phyloP scores from a whole-genome alignment of 768 basidiomycete species.

The Trametes cingulata region DNA sequence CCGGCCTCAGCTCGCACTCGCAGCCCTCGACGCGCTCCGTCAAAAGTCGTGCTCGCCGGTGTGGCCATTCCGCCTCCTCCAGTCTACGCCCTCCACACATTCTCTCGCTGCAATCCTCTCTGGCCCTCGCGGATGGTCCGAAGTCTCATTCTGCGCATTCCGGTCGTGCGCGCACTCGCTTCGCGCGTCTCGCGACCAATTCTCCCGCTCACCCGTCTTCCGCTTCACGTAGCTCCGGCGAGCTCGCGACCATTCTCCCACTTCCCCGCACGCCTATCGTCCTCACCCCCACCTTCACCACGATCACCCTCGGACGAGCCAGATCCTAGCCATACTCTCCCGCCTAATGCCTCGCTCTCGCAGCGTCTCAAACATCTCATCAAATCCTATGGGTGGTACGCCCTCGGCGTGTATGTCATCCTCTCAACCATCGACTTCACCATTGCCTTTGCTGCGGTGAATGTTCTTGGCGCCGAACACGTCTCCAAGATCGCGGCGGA shows the following conservation, averaged over 20 bases:
- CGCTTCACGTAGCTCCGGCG: slow-evolving; percentile 31
- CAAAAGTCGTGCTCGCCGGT: neutral
- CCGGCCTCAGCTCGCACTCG: too few species aligned
- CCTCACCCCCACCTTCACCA: slow-evolving; percentile 38
- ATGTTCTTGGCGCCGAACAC: slow-evolving; percentile 87
- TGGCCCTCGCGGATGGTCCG: slow-evolving; percentile 17
- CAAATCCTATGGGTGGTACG: slow-evolving; percentile 94
- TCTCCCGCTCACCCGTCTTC: slow-evolving; percentile 48
- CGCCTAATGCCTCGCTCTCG: slow-evolving; percentile 57
- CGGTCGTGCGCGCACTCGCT: slow-evolving; percentile 46
- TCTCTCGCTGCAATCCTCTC: neutral
- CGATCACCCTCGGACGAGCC: slow-evolving; percentile 20
- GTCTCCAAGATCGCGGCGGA: slow-evolving; percentile 68
- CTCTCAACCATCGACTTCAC: slow-evolving; percentile 79
- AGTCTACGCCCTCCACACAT: neutral
- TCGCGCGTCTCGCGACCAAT: slow-evolving; percentile 47
- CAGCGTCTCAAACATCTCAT: slow-evolving; percentile 80
- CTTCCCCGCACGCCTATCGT: slow-evolving; percentile 49
- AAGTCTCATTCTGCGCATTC: slow-evolving; percentile 45
- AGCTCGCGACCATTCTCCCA: slow-evolving; percentile 48
- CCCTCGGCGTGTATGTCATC: slow-evolving; percentile 84
- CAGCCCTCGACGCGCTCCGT: neutral
- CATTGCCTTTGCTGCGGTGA: slow-evolving; percentile 81
- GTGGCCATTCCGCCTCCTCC: neutral
- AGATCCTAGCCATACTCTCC: slow-evolving; percentile 32